Base-by-base conservation (phyloP, 192 early-diverging fungal species). In the Umbelopsis isabellina region DNA sequence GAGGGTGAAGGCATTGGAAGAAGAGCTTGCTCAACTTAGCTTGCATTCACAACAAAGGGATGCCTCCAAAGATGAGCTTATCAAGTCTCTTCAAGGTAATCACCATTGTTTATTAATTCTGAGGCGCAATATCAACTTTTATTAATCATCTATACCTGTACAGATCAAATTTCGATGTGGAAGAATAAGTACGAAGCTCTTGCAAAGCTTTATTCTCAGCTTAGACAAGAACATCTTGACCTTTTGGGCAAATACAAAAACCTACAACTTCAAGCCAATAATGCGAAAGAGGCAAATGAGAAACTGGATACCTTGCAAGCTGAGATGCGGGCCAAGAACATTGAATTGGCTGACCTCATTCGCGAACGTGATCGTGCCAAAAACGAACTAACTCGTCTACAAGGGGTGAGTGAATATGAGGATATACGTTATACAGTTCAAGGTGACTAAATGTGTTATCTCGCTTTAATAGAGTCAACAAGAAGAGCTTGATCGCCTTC, bases 171-270 rank as follows among this genome's bases (percentile, higher is more conserved):
- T 23, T 89, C 91, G 76, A 93, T 97, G 79, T 97, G 95, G 94
- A 95, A 91, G 84, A 92, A 96, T 77, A 99, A 97, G 82, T 98
- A 98, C 79, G 95, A 98, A 78, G 93, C 95, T 20, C 82, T 99
- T 46, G 96, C 96, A 65, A 99, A 99, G 69, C 85, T 98, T n/a
- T 99, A 99, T 77, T 94, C 96, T 9, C 93, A 97, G 79, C 81
- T 99, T 44, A 90, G 97, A 49, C 95, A 98, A 70, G 95, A 97
- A 71, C 95, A 99, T 78, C 82, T 99, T 55, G 96, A 96, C 47
- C 82, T 99, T 35, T 83, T 98, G 75, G 89, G 87, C 64, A 95
- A 95, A 79, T 96, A 92, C 82, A 97, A 96, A 78, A 79, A 90
- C 2, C 85, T 94, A 4, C 92, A 90, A 74, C 81, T 88, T 69